Percentiles rank a stretch among this genome's conserved stretches.
Conservation (phyloP, 371 early-diverging fungal genomes). For the Choanephora cucurbitarum region DNA sequence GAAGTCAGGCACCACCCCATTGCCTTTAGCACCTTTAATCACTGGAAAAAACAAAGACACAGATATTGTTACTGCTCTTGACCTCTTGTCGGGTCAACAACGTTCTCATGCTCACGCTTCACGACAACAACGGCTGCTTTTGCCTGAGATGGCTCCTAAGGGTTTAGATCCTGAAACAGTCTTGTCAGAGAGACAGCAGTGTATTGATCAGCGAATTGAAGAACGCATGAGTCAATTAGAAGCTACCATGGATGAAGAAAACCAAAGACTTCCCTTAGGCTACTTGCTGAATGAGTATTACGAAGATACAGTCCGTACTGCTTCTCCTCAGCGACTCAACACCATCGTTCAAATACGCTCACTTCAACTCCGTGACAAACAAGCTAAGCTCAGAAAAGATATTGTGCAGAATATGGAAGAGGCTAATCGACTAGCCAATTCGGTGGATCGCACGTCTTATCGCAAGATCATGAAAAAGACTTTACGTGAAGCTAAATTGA, state of each 20-base stretch:
- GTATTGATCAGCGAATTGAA: slow-evolving; percentile 63
- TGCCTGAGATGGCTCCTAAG: slow-evolving; percentile 76
- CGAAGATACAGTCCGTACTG: slow-evolving; percentile 37
- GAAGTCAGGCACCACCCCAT: neutral
- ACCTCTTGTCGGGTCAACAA: slow-evolving; percentile 38
- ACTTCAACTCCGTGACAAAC: slow-evolving; percentile 75
- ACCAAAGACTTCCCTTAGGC: slow-evolving; percentile 50
- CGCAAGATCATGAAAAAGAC: slow-evolving; percentile 87
- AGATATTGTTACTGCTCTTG: slow-evolving; percentile 16
- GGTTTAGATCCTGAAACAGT: slow-evolving; percentile 75
- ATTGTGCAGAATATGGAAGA: slow-evolving; percentile 69
- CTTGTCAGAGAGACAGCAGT: slow-evolving; percentile 37
- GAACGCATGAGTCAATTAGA: slow-evolving; percentile 77
- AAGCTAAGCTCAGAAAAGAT: slow-evolving; percentile 79
- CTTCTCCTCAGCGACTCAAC: slow-evolving; percentile 44
- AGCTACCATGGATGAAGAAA: slow-evolving; percentile 9
- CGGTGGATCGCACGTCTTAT: slow-evolving; percentile 76
- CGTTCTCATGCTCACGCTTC: slow-evolving; percentile 58
- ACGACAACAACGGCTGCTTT: slow-evolving; percentile 67
- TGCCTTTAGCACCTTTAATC: neutral
- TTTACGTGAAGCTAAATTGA: slow-evolving; percentile 81
- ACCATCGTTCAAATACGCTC: slow-evolving; percentile 84
- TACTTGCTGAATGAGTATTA: slow-evolving; percentile 35
- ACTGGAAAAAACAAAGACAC: neutral
- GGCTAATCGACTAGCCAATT: slow-evolving; percentile 75